phyloP scores from a whole-genome alignment of 2,329 filamentous ascomycete species.

The Cordyceps cicadae region DNA sequence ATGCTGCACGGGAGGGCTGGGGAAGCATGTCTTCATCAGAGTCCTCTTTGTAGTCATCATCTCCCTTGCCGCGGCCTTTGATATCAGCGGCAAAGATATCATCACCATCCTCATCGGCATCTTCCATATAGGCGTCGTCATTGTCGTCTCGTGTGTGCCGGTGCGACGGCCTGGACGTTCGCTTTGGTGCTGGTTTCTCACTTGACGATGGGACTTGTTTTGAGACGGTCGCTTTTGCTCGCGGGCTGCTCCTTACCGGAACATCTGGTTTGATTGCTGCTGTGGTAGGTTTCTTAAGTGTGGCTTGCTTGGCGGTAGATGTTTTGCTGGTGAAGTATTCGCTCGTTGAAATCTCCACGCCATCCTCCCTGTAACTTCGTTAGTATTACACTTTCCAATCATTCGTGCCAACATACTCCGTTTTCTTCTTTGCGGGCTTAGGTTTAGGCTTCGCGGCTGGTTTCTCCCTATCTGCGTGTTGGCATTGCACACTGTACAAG shows the following conservation, averaged over 20 bases:
- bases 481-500: neutral
- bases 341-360: constrained; percentile 45
- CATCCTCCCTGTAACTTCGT: constrained; percentile 29
- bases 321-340: constrained; percentile 45
- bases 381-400: constrained; percentile 1
- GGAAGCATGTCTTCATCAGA: constrained; percentile 62
- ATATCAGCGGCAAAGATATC: constrained; percentile 75
- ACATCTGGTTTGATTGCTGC: constrained; percentile 30
- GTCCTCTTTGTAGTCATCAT: constrained; percentile 68
- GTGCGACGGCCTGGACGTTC: constrained; percentile 31
- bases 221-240: constrained; percentile 30
- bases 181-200: constrained; percentile 29
- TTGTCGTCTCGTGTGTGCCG: constrained; percentile 39
- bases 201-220: constrained; percentile 21
- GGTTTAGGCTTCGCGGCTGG: constrained; percentile 39
- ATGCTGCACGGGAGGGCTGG: constrained; percentile 49
- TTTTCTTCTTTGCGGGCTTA: constrained; percentile 48
- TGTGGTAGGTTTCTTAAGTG: constrained; percentile 29
- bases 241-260: constrained; percentile 45
- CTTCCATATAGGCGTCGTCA: constrained; percentile 53
- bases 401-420: constrained; percentile 31
- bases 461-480: constrained; percentile 43
- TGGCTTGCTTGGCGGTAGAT: constrained; percentile 32
- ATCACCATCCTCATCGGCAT: constrained; percentile 61
- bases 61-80: constrained; percentile 58